Conservation (phyloP, 2,329 filamentous ascomycete species). For the Penicillium sp. region DNA sequence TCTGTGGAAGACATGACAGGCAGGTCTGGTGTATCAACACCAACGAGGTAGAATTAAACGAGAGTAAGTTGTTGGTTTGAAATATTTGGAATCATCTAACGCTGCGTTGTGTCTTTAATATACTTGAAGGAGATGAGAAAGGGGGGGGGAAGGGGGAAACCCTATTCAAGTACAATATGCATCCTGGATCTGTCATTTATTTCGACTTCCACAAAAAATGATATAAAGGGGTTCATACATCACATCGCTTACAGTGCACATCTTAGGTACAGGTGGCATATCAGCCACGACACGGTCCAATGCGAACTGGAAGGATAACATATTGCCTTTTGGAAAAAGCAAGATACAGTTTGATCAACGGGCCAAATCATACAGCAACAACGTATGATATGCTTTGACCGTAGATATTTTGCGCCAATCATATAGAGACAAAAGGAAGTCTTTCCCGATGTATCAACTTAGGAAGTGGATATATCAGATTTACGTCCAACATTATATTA, state of each 20-base stretch:
- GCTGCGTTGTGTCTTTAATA: constrained; percentile 5
- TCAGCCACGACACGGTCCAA: constrained; percentile 1
- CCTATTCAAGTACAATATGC: not conserved
- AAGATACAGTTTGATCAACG: not conserved
- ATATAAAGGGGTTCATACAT: constrained; percentile 4
- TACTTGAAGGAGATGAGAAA: not conserved
- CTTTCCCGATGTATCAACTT: constrained; percentile 3
- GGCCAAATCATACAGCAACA: not conserved
- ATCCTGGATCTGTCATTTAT: constrained; percentile 16
- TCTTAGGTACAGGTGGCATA: not conserved
- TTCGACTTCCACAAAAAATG: not conserved
- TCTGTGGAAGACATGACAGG: constrained; percentile 21
- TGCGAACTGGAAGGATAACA: not conserved
- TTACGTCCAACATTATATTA: not conserved
- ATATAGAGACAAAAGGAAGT: not conserved
- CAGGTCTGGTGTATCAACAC: not conserved
- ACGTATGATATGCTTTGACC: not conserved
- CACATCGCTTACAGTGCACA: not conserved
- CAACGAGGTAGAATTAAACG: constrained; percentile 5
- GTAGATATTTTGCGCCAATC: not conserved
- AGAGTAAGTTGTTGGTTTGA: constrained; percentile 13
- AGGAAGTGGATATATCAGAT: constrained; percentile 3
- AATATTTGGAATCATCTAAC: constrained; percentile 28
- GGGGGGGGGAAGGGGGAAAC: not conserved
- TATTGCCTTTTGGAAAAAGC: not conserved